These are phyloP conservation scores for Fusarium robinianum DNA, from an alignment of 2,329 filamentous ascomycete species.

Conservation along the genomic window DNA sequence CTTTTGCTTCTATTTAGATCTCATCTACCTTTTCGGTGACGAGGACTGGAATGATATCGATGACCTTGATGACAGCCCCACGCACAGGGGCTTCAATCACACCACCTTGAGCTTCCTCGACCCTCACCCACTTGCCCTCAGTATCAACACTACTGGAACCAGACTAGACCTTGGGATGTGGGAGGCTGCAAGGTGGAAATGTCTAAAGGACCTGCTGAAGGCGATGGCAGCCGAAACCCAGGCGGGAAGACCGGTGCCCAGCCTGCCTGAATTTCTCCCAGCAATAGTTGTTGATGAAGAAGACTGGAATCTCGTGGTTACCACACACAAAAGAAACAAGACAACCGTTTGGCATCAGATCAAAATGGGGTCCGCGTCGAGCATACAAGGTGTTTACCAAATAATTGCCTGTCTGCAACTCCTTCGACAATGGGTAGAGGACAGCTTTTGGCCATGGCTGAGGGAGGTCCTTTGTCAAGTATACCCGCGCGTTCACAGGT, in stretches of 20 bases:
- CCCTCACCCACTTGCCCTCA: not conserved
- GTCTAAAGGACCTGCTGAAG: not conserved
- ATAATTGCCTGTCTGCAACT: slow-evolving; percentile 8
- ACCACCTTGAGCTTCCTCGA: not conserved
- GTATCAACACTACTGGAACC: not conserved
- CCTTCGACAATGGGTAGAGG: slow-evolving; percentile 1
- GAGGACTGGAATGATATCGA: not conserved
- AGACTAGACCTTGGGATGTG: not conserved
- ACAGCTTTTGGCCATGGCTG: slow-evolving; percentile 10
- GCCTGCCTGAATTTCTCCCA: slow-evolving; percentile 1
- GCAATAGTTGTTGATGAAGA: slow-evolving; percentile 9
- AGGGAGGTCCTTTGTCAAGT: not conserved
- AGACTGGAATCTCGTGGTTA: slow-evolving; percentile 11
- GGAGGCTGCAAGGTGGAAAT: not conserved
- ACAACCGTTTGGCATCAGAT: slow-evolving; percentile 11
- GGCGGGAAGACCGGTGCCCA: not conserved
- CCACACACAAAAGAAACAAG: slow-evolving; percentile 2
- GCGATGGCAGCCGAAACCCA: no score
- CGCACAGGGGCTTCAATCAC: not conserved
- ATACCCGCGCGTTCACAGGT: no score
- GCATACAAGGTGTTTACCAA: slow-evolving; percentile 8
- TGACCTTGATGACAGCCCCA: not conserved
- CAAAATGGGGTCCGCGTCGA: slow-evolving; percentile 3
- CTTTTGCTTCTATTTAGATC: no score
- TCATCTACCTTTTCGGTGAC: no score